These are phyloP conservation scores for Saturnispora zaruensis DNA, from an alignment of 805 yeast species.

Conservation along the genomic window DNA sequence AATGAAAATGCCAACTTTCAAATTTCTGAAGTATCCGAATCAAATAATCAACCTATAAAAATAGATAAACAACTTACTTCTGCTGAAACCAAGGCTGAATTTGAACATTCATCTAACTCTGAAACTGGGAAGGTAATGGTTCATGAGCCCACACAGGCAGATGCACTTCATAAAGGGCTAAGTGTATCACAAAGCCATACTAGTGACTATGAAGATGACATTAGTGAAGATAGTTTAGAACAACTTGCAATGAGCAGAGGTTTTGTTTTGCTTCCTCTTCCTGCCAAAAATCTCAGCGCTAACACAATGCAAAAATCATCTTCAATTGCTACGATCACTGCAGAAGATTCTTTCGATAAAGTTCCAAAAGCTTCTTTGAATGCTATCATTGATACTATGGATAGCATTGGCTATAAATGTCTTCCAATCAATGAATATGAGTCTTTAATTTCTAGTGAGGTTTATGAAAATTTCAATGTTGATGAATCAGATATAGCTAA, in stretches of 20 bases:
- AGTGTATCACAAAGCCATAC: neutral
- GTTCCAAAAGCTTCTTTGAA: conserved; percentile 22
- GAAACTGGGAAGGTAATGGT: neutral
- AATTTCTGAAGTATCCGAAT: neutral
- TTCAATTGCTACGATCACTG: conserved; percentile 10
- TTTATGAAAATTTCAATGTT: neutral
- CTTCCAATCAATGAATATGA: conserved; percentile 19
- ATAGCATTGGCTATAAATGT: conserved; percentile 21
- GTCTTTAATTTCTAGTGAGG: conserved; percentile 6
- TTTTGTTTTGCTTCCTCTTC: conserved; percentile 6
- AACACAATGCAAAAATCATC: conserved; percentile 2
- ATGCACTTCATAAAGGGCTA: neutral
- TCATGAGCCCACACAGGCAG: neutral
- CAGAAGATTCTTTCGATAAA: conserved; percentile 3
- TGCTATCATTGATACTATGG: conserved; percentile 18
- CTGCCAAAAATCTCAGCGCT: neutral
- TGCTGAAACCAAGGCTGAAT: neutral
- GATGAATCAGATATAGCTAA: conserved; percentile 6
- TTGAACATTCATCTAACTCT: too few relatives aligned
- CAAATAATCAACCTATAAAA: neutral
- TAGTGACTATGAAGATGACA: neutral
- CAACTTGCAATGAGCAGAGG: conserved; percentile 2
- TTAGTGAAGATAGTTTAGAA: conserved; percentile 1
- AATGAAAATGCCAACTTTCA: neutral
- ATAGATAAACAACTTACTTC: conserved; percentile 3